Evolutionary conservation across 768 basidiomycete species (phyloP).

Genomic region (Hericium rajendrae): DNA sequence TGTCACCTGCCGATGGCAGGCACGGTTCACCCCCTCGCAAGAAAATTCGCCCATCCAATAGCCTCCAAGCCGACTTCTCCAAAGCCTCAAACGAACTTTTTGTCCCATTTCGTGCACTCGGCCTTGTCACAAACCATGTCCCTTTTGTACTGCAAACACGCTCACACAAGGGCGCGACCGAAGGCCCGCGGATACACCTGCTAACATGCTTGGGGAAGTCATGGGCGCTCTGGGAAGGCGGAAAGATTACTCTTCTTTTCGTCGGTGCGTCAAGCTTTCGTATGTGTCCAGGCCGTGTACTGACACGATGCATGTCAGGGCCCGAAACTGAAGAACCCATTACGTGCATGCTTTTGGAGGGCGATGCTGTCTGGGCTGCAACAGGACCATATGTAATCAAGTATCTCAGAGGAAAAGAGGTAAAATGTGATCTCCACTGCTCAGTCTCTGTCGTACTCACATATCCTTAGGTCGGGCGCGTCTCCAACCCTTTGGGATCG

Average conservation of each 20-base stretch:
- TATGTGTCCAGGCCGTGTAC: no score
- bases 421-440: no score
- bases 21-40: neutral
- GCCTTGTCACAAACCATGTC: constrained; percentile 83
- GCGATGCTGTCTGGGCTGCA: constrained; percentile 78
- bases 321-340: constrained; percentile 74
- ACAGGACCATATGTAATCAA: constrained; percentile 61
- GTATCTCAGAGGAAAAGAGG: constrained; percentile 86
- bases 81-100: constrained; percentile 41
- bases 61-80: neutral
- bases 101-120: constrained; percentile 92
- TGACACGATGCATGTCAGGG: constrained; percentile 37
- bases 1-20: no score
- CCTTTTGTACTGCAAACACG: constrained; percentile 85
- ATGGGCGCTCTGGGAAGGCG: constrained; percentile 97
- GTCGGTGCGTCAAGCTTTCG: constrained; percentile 64
- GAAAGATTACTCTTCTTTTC: constrained; percentile 85
- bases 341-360: constrained; percentile 68
- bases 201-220: constrained; percentile 80
- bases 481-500: constrained; percentile 56
- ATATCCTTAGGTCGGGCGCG: constrained; percentile 39
- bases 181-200: constrained; percentile 75
- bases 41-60: neutral
- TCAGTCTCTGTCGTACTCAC: neutral
- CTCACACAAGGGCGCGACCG: constrained; percentile 74